Evolutionary conservation across 129 eudicot genomes (phyloP), one percentile per base, ranked within the genome.

Genomic region (Saussurea involucrata): DNA sequence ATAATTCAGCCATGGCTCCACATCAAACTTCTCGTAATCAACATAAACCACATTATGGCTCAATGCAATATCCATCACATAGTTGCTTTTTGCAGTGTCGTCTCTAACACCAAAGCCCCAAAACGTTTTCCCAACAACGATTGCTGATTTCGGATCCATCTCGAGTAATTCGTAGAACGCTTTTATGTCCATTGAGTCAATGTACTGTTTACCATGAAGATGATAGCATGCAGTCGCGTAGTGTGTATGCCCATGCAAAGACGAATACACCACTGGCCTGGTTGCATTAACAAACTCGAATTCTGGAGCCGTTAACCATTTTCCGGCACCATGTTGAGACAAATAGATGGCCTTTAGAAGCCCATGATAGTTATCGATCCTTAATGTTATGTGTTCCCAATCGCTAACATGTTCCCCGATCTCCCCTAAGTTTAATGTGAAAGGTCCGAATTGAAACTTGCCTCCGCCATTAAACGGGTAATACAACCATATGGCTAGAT

Each of bases 361-460:
- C 11, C 90, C 90, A 20, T 69, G 17, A 49, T 58, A 83, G 78
- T 86, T 86, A 33, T 79, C 81, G 1, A 86, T 24, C 68, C 90
- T 73, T 68, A 86, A 58, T 4, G 85, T 83, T 1, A 86, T 21
- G 57, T 86, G 90, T 34, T 86, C 87, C 90, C 90, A 86, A 18
- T 86, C 90, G n/a, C 85, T 42, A n/a, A 83, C 85, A 36, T 86
- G 90, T 69, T 86, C 85, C 31, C 90, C 90, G 15, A 86, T 69
- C 7, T 17, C 9, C 4, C 83, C 77, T 15, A 86, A 60, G 18
- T 64, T 25, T 12, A 86, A 67, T 27, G 57, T 74, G 12, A 80
- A 29, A n/a, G 81, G 73, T 24, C 85, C 87, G 13, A 80, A 3
- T 68, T 83, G 86, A 9, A 85, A 76, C 73, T 25, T 72, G n/a